Base-by-base conservation (phyloP, 352 stramenopile species). In the Phytophthora colocasiae region DNA sequence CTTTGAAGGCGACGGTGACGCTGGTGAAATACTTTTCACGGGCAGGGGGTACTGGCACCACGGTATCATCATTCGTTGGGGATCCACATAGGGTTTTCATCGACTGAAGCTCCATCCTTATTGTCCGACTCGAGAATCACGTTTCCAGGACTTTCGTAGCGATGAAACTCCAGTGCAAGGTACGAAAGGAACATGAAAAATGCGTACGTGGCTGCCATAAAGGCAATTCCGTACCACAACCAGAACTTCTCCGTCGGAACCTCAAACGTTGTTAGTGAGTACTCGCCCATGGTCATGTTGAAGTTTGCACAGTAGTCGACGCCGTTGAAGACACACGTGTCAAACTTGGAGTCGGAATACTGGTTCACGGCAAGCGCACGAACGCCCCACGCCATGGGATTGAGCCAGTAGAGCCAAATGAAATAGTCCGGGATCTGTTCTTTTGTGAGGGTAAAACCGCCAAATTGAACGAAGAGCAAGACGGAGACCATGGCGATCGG, bases 171-270 rank as follows among this genome's bases (percentile, higher is more conserved):
- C 3, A 63, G 44, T 6, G 45, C 32, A 8, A 63, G 15, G 36
- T 56, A 63, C 46, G 56, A 63, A 0, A 63, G 44, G 14, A 55
- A 48, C 56, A 63, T 47, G 34, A 63, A 56, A 34, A 63, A 56
- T n/a, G 49, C 17, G 24, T 55, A 63, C 4, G 45, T 19, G 9
- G 44, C 56, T 0, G 9, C 44, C 56, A 63, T 56, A 24, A 53
- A 56, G 24, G 43, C 56, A 0, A 51, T 51, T 26, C 56, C 56
- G 26, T 57, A 57, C 46, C 56, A 64, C n/a, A 64, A 46, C 56
- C 56, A 64, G 26, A 44, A 64, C 36, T 64, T 64, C 24, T 55
- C 56, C 6, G 56, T 14, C 10, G 56, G 56, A 2, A 64, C 56
- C 34, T 57, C 56, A n/a, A 57, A 64, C 2, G 27, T 49, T 1